Conservation (phyloP, 352 stramenopile genomes). For the Pythium folliculosum region DNA sequence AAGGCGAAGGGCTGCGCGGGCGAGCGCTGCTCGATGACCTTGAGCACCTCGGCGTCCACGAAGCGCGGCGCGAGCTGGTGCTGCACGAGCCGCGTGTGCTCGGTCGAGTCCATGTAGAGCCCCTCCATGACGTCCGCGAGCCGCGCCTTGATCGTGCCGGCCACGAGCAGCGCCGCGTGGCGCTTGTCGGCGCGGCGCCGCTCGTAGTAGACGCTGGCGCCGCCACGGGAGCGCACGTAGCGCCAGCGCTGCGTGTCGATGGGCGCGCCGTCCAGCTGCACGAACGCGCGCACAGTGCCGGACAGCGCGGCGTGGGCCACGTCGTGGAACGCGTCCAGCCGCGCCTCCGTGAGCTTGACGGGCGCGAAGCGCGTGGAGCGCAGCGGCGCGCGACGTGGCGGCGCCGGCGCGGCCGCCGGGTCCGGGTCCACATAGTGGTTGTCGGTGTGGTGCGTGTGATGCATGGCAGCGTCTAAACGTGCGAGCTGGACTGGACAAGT, state of each 20-base stretch:
- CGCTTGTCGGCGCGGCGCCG: slow-evolving; percentile 16
- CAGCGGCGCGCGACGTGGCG: no score
- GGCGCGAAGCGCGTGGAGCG: slow-evolving; percentile 12
- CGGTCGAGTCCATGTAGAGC: slow-evolving; percentile 27
- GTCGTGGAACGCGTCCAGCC: slow-evolving; percentile 46
- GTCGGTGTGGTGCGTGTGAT: not conserved
- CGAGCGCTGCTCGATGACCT: slow-evolving; percentile 23
- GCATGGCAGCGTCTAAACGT: not conserved
- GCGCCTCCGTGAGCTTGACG: slow-evolving; percentile 13
- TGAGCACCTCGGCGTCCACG: slow-evolving; percentile 24
- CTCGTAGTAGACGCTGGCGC: slow-evolving; percentile 40
- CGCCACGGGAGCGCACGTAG: slow-evolving; percentile 35
- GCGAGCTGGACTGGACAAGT: not conserved
- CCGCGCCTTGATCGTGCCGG: slow-evolving; percentile 22
- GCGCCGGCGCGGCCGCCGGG: not conserved
- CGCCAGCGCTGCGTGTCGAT: slow-evolving; percentile 41
- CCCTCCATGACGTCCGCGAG: slow-evolving; percentile 27
- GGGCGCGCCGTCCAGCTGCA: slow-evolving; percentile 18
- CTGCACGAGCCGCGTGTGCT: slow-evolving; percentile 21
- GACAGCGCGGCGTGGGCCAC: slow-evolving; percentile 35
- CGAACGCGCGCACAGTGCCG: slow-evolving; percentile 40
- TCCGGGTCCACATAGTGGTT: slow-evolving; percentile 3
- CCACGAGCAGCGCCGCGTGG: slow-evolving; percentile 13
- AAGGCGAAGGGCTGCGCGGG: slow-evolving; percentile 15
- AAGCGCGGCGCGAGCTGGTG: slow-evolving; percentile 25